Evolutionary conservation across 257 asterid species (phyloP), one percentile per base, ranked within the genome.

Genomic region (Ajuga chamaepitys): DNA sequence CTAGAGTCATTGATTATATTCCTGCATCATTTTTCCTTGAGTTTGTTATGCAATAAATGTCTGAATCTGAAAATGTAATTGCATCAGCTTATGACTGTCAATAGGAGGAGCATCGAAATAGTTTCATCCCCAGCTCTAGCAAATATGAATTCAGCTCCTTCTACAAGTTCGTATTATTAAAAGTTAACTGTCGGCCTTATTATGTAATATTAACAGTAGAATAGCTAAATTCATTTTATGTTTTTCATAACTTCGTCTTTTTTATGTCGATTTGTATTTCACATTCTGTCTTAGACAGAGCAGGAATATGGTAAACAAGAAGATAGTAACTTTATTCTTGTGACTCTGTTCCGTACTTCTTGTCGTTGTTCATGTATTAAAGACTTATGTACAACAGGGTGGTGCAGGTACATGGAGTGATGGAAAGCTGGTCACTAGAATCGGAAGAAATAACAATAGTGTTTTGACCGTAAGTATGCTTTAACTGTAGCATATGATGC

Each of bases 381-480:
- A 85, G 84, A 84, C 97, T 93, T 87, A 93, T 81, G 84, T 71
- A 59, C 86, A 79, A 81, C 99, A 93, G 96, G 99, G 99, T 85
- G 97, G 99, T 88, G 99, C 99, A 93, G 97, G 99, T 90, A 93
- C 97, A 75, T 89, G 97, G 99, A 93, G 99, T 58, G 99, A 93
- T 63, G 99, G 99, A 75, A 93, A 93, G 80, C 82, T 89, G 70
- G 96, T 93, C 53, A 93, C 99, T 61, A 84, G 99, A 83, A 89
- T 88, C 58, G 99, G 99, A 73, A 81, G 93, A 79, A 89, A 93
- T 69, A 93, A 89, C 45, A 64, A 66, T 40, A 81, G 89, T 68
- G 95, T 93, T 67, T 51, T 77, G 62, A 80, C 95, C 4, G 97
- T 93, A 80, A 61, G 95, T 77, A 69, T 64, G 41, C 70, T 73